Conservation (phyloP, 2,329 filamentous ascomycete species). For the Fusarium virguliforme region DNA sequence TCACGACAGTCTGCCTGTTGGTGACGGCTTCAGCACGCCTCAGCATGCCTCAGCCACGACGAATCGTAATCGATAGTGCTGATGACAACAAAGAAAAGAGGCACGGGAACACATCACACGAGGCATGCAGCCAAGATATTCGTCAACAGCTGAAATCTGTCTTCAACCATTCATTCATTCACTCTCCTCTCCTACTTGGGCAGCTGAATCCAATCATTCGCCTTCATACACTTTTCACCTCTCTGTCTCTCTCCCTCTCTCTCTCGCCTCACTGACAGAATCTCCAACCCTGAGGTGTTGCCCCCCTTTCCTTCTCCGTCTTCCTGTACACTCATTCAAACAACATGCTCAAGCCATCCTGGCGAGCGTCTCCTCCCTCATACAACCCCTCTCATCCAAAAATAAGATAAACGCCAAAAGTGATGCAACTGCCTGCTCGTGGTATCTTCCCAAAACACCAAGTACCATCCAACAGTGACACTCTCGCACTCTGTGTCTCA, state of each 20-base stretch:
- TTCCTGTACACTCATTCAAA: constrained; percentile 19
- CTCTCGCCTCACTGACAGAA: constrained; percentile 3
- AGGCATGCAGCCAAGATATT: constrained; percentile 7
- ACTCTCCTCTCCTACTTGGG: constrained; percentile 1
- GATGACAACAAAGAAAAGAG: constrained; percentile 3
- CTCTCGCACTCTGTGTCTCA: constrained; percentile 29
- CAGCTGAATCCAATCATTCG: background rate
- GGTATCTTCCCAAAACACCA: constrained; percentile 48
- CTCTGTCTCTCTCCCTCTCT: background rate
- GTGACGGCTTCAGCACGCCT: constrained; percentile 7
- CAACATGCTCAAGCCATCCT: constrained; percentile 32
- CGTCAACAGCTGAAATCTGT: constrained; percentile 14
- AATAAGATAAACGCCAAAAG: constrained; percentile 37
- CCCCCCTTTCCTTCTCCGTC: background rate
- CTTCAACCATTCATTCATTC: background rate
- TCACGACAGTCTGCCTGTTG: constrained; percentile 10
- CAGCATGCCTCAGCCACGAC: background rate
- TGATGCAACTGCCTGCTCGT: constrained; percentile 40
- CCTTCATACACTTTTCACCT: background rate
- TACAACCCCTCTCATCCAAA: constrained; percentile 29
- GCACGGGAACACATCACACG: background rate
- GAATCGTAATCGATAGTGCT: constrained; percentile 6
- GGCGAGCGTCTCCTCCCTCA: constrained; percentile 28
- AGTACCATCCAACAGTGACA: constrained; percentile 33
- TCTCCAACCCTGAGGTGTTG: constrained; percentile 10